Evolutionary conservation across 495 filamentous ascomycete species (phyloP), one percentile per base, ranked within the genome.

Genomic region (Penicillium waksmanii): DNA sequence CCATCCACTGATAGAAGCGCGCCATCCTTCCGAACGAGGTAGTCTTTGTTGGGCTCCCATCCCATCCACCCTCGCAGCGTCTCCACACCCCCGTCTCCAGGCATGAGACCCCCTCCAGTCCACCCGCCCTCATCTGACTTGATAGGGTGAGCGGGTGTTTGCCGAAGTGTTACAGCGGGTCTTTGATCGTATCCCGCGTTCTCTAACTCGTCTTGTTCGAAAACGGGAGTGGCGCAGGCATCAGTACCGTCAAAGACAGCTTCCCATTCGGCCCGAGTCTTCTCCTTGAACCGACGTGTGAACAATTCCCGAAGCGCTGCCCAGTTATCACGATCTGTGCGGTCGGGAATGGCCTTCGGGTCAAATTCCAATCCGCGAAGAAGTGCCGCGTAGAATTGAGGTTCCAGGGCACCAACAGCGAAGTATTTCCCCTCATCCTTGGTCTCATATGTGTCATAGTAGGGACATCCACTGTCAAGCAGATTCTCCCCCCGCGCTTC

Each of bases 351-450:
- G 2, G 78, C 72, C 12, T 73, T 70, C 8, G 76, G 71, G 0
- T 72, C 66, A n/a, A 93, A 70, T 6, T 77, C 81, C 31, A 96
- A 71, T 17, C 88, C 85, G 58, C 82, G 77, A 3, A 96, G 57
- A 52, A 98, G 71, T 5, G 75, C 80, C 6, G 69, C 71, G 63
- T 89, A 97, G 73, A 98, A 98, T 66, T 91, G 86, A 55, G 89
- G 88, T 74, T 98, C 94, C 31, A 98, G 69, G 11, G 93, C 91
- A 0, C 94, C 94, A 21, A 96, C 89, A n/a, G 93, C 89, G 82
- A 97, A 90, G 65, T 85, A 96, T 60, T 80, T 81, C 3, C 89
- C 89, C 2, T 83, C 79, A 66, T 95, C 92, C 55, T 82, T 85
- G 18, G 92, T 96, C 74, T 89, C 84, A 70, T 97, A 98, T 0